Evolutionary conservation across 2,329 filamentous ascomycete genomes (phyloP).

Genomic region (Aspergillus calidoustus): DNA sequence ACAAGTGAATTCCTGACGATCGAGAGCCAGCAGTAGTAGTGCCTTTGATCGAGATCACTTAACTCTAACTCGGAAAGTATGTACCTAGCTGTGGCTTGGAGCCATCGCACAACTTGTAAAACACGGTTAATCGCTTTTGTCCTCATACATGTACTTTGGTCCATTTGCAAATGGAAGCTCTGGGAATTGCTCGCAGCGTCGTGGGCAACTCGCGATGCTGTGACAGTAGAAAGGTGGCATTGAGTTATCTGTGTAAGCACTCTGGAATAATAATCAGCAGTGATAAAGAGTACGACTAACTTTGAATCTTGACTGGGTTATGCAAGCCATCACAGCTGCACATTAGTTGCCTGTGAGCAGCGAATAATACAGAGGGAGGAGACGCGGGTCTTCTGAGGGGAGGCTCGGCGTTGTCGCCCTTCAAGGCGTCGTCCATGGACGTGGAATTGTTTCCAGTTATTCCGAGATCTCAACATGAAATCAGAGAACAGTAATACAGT

Average conservation of each 20-base stretch:
- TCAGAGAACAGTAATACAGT: background rate
- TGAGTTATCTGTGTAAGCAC: background rate
- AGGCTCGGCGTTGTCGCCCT: background rate
- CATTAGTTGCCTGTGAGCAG: constrained; percentile 6
- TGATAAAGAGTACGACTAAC: constrained; percentile 17
- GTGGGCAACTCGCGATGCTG: background rate
- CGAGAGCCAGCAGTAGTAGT: background rate
- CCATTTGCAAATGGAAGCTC: constrained; percentile 10
- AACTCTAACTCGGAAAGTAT: constrained; percentile 28
- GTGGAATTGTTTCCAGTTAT: background rate
- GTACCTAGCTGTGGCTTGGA: constrained; percentile 24
- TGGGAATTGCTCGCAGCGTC: constrained; percentile 1
- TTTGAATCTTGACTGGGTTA: constrained; percentile 21
- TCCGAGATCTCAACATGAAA: background rate
- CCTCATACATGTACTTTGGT: background rate
- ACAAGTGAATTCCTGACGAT: constrained; percentile 18
- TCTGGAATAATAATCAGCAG: background rate
- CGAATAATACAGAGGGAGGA: background rate
- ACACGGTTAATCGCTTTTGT: constrained; percentile 12
- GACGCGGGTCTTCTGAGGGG: background rate
- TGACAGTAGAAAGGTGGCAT: background rate
- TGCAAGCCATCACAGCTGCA: constrained; percentile 16
- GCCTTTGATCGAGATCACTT: constrained; percentile 12
- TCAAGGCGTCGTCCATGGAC: background rate
- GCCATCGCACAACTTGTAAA: constrained; percentile 20